Base-by-base conservation (phyloP, 495 filamentous ascomycete species). In the Penicillium paradoxum region DNA sequence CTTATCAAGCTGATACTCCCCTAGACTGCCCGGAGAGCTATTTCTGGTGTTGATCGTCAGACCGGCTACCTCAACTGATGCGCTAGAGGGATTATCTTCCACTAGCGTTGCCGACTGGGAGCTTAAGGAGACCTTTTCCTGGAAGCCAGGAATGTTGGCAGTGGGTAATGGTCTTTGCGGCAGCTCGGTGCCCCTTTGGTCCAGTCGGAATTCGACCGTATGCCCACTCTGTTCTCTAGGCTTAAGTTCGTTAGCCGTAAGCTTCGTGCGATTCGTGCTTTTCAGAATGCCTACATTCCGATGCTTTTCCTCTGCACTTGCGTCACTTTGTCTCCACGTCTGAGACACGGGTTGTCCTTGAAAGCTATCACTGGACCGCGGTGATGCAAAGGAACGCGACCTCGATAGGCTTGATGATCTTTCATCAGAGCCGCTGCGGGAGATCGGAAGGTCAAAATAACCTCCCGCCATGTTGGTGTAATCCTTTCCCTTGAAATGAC, bases 221-320 rank as follows among this genome's bases (percentile, higher is more conserved):
- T 58, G 59, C 58, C 62, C 21, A 39, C 56, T 51, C 39, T 55
- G 53, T 22, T 62, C 54, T 43, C 54, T 50, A 45, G 48, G 44
- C 24, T 63, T 60, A n/a, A 54, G 49, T 49, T 67, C 59, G 45
- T 58, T 58, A 40, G 62, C 55, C 7, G 60, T 69, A 54, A 69
- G 68, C 45, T 73, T 66, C 52, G 70, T 61, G 43, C 65, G 65
- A 69, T 72, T 75, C 51, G 72, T 60, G 58, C 42, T 63, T 48
- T 61, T 68, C 33, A 66, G 67, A 67, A 71, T 71, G 56, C 69
- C 66, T 55, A 67, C 72, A 77, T 74, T 75, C 72, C 69, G 55
- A 51, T 64, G 45, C 59, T 43, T 71, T 60, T 51, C 63, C 61
- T 65, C 68, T 58, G 59, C 63, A 32, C 55, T 61, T 42, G 42